phyloP scores from a whole-genome alignment of 306 rosid species.

The Cicer arietinum region DNA sequence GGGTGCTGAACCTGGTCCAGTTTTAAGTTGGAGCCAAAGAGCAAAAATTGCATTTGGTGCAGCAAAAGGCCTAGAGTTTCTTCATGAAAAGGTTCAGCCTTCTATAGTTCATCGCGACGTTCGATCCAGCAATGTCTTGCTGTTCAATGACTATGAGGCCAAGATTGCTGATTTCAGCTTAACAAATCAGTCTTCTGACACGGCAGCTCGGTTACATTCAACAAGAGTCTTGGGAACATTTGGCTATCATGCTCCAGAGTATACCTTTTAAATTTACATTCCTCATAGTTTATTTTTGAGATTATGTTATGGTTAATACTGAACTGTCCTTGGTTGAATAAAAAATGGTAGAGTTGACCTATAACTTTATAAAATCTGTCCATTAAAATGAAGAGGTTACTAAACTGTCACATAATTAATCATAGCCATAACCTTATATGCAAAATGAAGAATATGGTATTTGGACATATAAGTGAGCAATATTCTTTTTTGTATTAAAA shows the following conservation, averaged over 20 bases:
- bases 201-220: conserved; percentile 90
- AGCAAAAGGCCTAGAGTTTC: conserved; percentile 92
- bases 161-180: conserved; percentile 92
- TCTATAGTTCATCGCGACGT: conserved; percentile 90
- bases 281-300: background rate
- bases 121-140: conserved; percentile 91
- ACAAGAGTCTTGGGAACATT: conserved; percentile 98
- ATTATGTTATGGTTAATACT: background rate
- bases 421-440: conserved; percentile 22
- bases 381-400: background rate
- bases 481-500: background rate
- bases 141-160: conserved; percentile 71
- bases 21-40: conserved; percentile 80
- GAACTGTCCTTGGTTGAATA: background rate
- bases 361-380: background rate
- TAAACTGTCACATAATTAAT: conserved; percentile 8
- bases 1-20: conserved; percentile 98
- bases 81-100: conserved; percentile 93
- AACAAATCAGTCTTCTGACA: conserved; percentile 90
- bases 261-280: conserved; percentile 44
- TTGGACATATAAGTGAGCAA: background rate
- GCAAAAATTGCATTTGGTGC: conserved; percentile 91
- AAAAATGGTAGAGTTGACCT: conserved; percentile 13
- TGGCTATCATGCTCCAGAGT: conserved; percentile 99
- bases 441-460: conserved; percentile 30